These are phyloP conservation scores for Citropsis articulata DNA, from an alignment of 345 rosid genomes.

Conservation along the genomic window DNA sequence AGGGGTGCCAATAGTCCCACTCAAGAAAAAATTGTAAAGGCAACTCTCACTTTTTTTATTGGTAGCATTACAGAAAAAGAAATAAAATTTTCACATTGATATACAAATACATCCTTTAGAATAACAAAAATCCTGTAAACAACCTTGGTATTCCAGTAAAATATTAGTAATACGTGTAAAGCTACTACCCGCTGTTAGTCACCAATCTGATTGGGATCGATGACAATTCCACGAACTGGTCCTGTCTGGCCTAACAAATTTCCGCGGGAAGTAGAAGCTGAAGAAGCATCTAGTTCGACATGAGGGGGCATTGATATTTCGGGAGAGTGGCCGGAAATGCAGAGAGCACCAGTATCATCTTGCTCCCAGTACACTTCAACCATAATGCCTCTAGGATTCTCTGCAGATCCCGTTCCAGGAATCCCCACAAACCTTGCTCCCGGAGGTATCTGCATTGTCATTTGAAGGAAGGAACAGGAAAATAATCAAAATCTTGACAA, in stretches of 20 bases:
- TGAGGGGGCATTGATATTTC: constrained; percentile 64
- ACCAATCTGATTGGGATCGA: constrained; percentile 43
- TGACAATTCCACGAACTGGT: constrained; percentile 56
- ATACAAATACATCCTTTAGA: neutral
- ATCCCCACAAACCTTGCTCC: constrained; percentile 78
- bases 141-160: neutral
- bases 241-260: constrained; percentile 33
- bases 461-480: neutral
- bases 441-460: constrained; percentile 62
- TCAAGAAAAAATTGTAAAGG: too few species aligned
- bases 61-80: neutral
- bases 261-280: constrained; percentile 23
- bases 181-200: neutral
- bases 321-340: constrained; percentile 74
- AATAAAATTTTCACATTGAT: neutral
- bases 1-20: too few species aligned
- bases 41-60: neutral
- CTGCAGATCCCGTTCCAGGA: constrained; percentile 59
- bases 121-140: neutral
- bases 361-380: constrained; percentile 93
- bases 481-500: neutral
- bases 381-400: constrained; percentile 72
- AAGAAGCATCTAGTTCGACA: constrained; percentile 27
- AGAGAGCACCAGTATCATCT: constrained; percentile 80
- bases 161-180: neutral